A percentile compares a stretch with the other conserved stretches of the same genome.
Conservation (phyloP, 2,329 filamentous ascomycete genomes). For the Penicillium sclerotiorum region DNA sequence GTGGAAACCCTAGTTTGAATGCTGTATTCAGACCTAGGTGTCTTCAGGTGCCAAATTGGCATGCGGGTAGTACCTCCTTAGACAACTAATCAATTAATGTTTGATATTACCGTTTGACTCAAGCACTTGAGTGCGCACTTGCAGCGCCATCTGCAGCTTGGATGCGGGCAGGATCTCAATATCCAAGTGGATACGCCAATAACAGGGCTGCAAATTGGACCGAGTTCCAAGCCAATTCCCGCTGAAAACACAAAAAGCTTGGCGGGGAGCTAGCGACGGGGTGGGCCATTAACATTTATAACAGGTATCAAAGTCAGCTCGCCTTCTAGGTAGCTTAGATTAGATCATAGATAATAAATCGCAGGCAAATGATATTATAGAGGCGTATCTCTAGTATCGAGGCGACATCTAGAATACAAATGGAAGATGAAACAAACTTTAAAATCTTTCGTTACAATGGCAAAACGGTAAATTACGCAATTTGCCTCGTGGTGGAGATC, state of each 20-base stretch:
- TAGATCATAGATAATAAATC: neutral
- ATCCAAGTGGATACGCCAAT: neutral
- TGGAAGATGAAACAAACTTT: neutral
- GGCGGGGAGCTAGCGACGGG: slow-evolving; percentile 3
- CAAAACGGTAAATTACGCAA: neutral
- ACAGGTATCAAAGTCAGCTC: too few relatives aligned
- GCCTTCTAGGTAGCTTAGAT: neutral
- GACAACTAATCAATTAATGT: neutral
- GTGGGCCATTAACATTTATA: too few relatives aligned
- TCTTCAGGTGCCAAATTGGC: too few relatives aligned
- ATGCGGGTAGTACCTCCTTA: neutral
- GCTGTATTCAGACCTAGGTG: too few relatives aligned
- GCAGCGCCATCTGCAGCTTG: neutral
- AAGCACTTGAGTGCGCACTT: too few relatives aligned
- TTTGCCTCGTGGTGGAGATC: neutral
- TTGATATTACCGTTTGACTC: too few relatives aligned
- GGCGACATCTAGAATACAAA: neutral
- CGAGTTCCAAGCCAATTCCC: neutral
- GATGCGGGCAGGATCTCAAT: slow-evolving; percentile 5
- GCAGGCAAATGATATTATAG: too few relatives aligned
- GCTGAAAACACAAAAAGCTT: slow-evolving; percentile 1
- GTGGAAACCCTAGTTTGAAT: too few relatives aligned
- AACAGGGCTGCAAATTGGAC: neutral
- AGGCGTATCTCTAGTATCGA: too few relatives aligned
- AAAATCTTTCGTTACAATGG: neutral